Base-by-base conservation (phyloP, 257 asterid species). In the Nicotiana benthamiana region DNA sequence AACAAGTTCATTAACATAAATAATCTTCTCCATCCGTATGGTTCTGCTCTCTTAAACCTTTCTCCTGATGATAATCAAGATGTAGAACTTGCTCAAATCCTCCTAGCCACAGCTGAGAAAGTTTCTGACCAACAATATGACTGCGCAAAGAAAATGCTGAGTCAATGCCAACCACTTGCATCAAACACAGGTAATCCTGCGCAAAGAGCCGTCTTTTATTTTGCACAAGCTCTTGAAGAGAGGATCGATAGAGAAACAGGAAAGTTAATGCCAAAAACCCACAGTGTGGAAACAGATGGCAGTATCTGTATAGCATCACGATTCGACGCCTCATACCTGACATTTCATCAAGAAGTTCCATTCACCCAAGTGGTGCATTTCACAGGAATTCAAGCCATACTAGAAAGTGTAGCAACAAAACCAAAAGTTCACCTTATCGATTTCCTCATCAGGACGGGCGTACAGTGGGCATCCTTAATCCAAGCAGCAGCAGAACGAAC, bases 171-270 rank as follows among this genome's bases (percentile, higher is more conserved):
- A 34, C 66, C 60, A 80, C 30, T 40, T 15, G 80, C 89, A 9
- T 85, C 87, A 6, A 82, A 64, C 16, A 48, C 46, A 5, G 89
- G 88, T 43, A 87, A 86, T 17, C 83, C 92, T 0, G 85, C 86
- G 1, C 92, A 85, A 75, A 87, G 89, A 79, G 57, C 56, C 10
- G 87, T 84, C 24, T 84, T 80, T 63, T 87, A 89, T 79, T 89
- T 89, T 27, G 62, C 89, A 3, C 82, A 87, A 80, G 90, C 89
- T 1, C 90, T 89, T 53, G 20, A 12, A 28, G 86, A 78, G 84
- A 87, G 82, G 62, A 87, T 89, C 22, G 67, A 82, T 4, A 80
- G 72, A 17, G 85, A 87, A 79, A 85, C 79, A 51, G 80, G 87
- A 62, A 34, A 20, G 68, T 16, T 34, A 13, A 60, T 34, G 22